phyloP scores from a whole-genome alignment of 768 basidiomycete genomes.

The Rhizopogon rudus region DNA sequence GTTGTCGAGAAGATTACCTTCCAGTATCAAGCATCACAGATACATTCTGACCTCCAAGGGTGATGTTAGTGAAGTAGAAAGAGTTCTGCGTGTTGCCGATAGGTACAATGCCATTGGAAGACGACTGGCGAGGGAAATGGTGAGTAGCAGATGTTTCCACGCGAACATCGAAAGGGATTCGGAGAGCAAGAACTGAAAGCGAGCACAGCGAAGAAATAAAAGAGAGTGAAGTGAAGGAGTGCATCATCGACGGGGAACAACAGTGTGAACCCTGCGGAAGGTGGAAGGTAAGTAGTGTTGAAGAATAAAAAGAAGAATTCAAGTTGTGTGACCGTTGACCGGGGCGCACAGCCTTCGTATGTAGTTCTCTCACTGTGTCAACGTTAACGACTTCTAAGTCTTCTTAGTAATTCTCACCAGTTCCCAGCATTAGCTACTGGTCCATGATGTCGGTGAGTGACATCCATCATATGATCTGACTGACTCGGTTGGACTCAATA shows the following conservation, averaged over 20 bases:
- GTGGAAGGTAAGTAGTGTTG: too few relatives aligned
- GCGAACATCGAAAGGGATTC: conserved; percentile 27
- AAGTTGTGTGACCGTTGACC: too few relatives aligned
- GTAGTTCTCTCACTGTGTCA: too few relatives aligned
- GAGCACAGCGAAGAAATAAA: conserved; percentile 16
- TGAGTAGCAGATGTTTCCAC: conserved; percentile 6
- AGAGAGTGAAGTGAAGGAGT: conserved; percentile 16
- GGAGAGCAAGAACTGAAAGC: conserved; percentile 22
- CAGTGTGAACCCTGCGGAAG: too few relatives aligned
- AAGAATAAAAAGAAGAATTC: not conserved
- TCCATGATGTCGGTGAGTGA: too few relatives aligned
- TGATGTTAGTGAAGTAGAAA: conserved; percentile 70
- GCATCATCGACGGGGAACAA: conserved; percentile 10
- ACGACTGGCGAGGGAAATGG: conserved; percentile 20
- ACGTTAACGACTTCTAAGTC: too few relatives aligned
- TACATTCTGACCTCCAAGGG: conserved; percentile 52
- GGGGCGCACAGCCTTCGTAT: too few relatives aligned
- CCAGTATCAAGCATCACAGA: conserved; percentile 73
- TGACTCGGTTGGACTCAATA: too few relatives aligned
- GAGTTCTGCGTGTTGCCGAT: conserved; percentile 65
- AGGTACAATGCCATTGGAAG: conserved; percentile 28
- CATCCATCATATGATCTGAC: too few relatives aligned
- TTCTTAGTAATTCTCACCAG: too few relatives aligned
- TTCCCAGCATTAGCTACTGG: too few relatives aligned
- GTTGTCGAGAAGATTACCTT: conserved; percentile 39